Evolutionary conservation across 2,329 filamentous ascomycete genomes (phyloP).

Genomic region (Venturia carpophila): DNA sequence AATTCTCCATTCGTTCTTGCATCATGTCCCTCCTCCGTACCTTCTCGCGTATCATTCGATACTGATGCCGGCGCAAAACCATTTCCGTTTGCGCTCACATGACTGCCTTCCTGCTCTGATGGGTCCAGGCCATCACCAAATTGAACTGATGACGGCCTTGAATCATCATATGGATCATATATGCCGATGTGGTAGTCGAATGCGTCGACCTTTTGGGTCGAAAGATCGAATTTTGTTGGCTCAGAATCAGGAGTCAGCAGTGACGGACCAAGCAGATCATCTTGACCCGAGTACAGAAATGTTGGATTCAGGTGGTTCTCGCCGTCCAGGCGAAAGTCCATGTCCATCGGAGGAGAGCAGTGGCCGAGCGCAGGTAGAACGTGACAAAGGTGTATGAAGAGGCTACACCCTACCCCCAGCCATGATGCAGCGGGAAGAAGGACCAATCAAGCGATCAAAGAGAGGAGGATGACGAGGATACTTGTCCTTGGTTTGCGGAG

Average conservation of each 20-base stretch:
- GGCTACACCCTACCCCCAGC: neutral
- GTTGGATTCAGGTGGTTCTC: conserved; percentile 12
- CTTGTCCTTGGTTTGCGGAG: conserved; percentile 7
- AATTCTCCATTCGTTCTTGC: neutral
- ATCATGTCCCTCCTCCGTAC: conserved; percentile 9
- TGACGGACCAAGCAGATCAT: conserved; percentile 13
- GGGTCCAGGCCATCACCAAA: conserved; percentile 31
- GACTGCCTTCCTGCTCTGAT: conserved; percentile 30
- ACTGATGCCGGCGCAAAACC: neutral
- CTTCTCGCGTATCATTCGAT: conserved; percentile 1
- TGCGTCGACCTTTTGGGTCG: conserved; percentile 23
- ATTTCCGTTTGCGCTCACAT: conserved; percentile 23
- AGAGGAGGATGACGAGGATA: neutral
- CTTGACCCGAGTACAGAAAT: conserved; percentile 12
- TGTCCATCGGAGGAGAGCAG: conserved; percentile 1
- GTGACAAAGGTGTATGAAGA: conserved; percentile 7
- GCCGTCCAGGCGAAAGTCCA: conserved; percentile 10
- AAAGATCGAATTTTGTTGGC: conserved; percentile 20
- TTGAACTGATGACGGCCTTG: conserved; percentile 33
- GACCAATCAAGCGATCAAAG: neutral
- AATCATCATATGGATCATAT: conserved; percentile 32
- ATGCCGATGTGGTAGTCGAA: conserved; percentile 24
- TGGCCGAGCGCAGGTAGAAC: conserved; percentile 6
- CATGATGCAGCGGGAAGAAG: neutral
- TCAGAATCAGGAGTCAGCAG: conserved; percentile 12